phyloP scores from a whole-genome alignment of 2,329 filamentous ascomycete species.

The Ploettnerulaceae sp. region DNA sequence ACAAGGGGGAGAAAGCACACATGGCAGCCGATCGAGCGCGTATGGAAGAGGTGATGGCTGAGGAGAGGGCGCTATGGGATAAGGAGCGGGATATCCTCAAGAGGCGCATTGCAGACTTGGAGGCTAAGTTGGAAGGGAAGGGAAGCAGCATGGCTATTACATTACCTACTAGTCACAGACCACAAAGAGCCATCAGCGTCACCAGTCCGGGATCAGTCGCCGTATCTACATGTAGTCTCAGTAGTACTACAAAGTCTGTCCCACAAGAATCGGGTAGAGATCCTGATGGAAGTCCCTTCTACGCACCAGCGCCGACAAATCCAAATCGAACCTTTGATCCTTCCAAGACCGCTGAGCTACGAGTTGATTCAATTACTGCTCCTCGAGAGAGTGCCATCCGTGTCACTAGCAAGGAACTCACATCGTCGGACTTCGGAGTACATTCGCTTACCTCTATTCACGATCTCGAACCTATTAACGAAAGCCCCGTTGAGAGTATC shows the following conservation, averaged over 20 bases:
- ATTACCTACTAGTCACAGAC: constrained; percentile 2
- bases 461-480: constrained; percentile 22
- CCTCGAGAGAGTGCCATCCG: constrained; percentile 28
- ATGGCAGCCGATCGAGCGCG: constrained; percentile 30
- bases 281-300: constrained; percentile 33
- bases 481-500: constrained; percentile 38
- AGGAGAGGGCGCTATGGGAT: constrained; percentile 34
- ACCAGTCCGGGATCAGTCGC: constrained; percentile 14
- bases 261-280: constrained; percentile 35
- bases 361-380: constrained; percentile 29
- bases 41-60: constrained; percentile 31
- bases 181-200: not conserved
- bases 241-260: constrained; percentile 15
- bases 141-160: not conserved
- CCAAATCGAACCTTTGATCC: constrained; percentile 31
- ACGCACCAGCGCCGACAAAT: constrained; percentile 33
- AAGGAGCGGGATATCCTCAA: constrained; percentile 28
- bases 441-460: constrained; percentile 16
- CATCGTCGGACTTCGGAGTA: constrained; percentile 30
- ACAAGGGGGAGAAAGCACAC: constrained; percentile 32
- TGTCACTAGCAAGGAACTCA: constrained; percentile 32
- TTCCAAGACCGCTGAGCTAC: constrained; percentile 22
- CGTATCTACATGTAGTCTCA: constrained; percentile 19
- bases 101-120: constrained; percentile 29
- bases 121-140: constrained; percentile 19